Percentiles rank a stretch among this genome's conserved stretches.
phyloP scores from a whole-genome alignment of 169 alveolate genomes.

The Cryptosporidium parvum region DNA sequence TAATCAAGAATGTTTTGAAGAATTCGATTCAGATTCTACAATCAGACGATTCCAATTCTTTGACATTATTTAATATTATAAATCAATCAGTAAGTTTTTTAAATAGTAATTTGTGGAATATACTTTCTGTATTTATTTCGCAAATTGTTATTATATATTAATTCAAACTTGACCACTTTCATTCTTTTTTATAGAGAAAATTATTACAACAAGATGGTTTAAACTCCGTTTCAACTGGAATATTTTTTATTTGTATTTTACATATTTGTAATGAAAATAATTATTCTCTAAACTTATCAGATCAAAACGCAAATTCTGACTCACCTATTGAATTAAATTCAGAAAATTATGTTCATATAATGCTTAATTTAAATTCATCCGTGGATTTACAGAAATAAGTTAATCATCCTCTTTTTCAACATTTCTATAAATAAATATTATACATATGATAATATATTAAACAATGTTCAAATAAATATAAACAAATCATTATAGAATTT shows the following conservation, averaged over 20 bases:
- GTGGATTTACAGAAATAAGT: background rate
- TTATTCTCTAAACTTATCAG: constrained; percentile 16
- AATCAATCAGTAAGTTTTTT: constrained; percentile 33
- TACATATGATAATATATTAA: too few relatives aligned
- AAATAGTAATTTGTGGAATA: background rate
- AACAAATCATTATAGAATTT: too few relatives aligned
- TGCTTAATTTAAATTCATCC: background rate
- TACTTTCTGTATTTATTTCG: background rate
- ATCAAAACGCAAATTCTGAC: background rate
- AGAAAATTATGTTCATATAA: background rate
- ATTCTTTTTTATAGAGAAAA: constrained; percentile 5
- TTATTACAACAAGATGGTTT: background rate
- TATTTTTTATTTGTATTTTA: constrained; percentile 48
- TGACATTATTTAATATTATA: constrained; percentile 17
- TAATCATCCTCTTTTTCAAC: background rate
- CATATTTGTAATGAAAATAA: constrained; percentile 56
- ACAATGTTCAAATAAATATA: too few relatives aligned
- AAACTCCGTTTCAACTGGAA: constrained; percentile 21
- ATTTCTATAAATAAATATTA: too few relatives aligned
- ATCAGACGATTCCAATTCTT: background rate
- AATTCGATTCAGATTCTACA: constrained; percentile 15
- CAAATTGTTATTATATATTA: background rate
- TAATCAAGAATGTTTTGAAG: constrained; percentile 1
- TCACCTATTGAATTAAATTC: background rate
- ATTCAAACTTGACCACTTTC: background rate